Conservation (phyloP, 2,329 filamentous ascomycete genomes). For the Aspergillus ruber region DNA sequence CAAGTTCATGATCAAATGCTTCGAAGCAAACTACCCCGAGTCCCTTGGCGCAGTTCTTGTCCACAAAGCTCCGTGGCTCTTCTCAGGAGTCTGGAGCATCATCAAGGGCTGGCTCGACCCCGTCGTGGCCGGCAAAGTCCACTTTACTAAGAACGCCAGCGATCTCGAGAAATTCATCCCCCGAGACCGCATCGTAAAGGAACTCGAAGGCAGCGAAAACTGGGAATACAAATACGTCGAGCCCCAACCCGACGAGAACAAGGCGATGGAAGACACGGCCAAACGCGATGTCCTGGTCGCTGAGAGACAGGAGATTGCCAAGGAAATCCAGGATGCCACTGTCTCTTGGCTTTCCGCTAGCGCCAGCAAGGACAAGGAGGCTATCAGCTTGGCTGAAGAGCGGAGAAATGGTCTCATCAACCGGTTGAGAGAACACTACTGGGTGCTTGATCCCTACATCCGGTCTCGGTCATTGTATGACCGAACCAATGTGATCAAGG, state of each 20-base stretch:
- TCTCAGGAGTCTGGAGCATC: slow-evolving; percentile 95
- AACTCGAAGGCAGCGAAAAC: slow-evolving; percentile 78
- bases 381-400: slow-evolving; percentile 46
- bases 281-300: slow-evolving; percentile 59
- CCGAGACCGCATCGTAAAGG: slow-evolving; percentile 64
- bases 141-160: slow-evolving; percentile 77
- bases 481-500: slow-evolving; percentile 63
- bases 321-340: slow-evolving; percentile 68
- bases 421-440: slow-evolving; percentile 69
- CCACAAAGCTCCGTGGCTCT: slow-evolving; percentile 95
- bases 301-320: slow-evolving; percentile 59
- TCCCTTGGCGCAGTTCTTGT: slow-evolving; percentile 83
- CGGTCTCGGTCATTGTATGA: slow-evolving; percentile 81
- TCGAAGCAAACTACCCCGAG: slow-evolving; percentile 97
- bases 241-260: slow-evolving; percentile 69
- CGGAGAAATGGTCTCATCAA: slow-evolving; percentile 58
- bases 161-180: slow-evolving; percentile 75
- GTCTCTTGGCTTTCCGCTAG: slow-evolving; percentile 63
- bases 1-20: slow-evolving; percentile 99
- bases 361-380: slow-evolving; percentile 38
- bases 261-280: slow-evolving; percentile 59
- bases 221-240: slow-evolving; percentile 81
- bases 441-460: slow-evolving; percentile 81
- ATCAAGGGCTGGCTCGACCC: slow-evolving; percentile 95
- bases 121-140: slow-evolving; percentile 86